Evolutionary conservation across 1,284 basidiomycete species (phyloP).

Genomic region (Trametes hirsuta): DNA sequence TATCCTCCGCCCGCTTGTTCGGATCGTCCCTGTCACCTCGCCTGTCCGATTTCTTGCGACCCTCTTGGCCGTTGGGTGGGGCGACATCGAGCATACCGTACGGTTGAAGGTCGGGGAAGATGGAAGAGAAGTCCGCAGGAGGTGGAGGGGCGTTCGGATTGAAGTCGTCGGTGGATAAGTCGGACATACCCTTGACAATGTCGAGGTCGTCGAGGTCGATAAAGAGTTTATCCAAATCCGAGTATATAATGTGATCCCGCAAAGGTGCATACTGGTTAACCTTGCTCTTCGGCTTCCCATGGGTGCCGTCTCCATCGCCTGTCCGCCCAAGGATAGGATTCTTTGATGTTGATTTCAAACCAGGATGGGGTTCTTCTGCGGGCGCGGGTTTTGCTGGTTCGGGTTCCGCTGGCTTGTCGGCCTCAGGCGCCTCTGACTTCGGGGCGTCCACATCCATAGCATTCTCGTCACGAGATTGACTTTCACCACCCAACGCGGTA

Average conservation of each 20-base stretch:
- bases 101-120: conserved; percentile 40
- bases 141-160: conserved; percentile 37
- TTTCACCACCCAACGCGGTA: conserved; percentile 43
- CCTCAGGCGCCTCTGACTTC: conserved; percentile 3
- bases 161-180: conserved; percentile 41
- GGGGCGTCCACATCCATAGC: conserved; percentile 42
- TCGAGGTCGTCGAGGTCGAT: conserved; percentile 51
- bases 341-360: conserved; percentile 33
- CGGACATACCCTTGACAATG: conserved; percentile 40
- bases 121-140: conserved; percentile 38
- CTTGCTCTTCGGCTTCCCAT: conserved; percentile 44
- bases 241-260: conserved; percentile 62
- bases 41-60: conserved; percentile 46
- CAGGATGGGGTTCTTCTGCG: conserved; percentile 21
- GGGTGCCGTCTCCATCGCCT: conserved; percentile 28
- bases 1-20: conserved; percentile 68
- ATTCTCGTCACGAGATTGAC: conserved; percentile 11
- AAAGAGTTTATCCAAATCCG: conserved; percentile 60
- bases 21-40: conserved; percentile 66
- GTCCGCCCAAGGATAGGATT: conserved; percentile 52
- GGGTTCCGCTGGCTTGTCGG: neutral
- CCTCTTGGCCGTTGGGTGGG: conserved; percentile 39
- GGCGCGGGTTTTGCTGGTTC: conserved; percentile 4
- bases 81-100: conserved; percentile 63
- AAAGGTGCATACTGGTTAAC: conserved; percentile 53